These are phyloP conservation scores for Diplodia corticola DNA, from an alignment of 2,329 filamentous ascomycete species.

Conservation along the genomic window DNA sequence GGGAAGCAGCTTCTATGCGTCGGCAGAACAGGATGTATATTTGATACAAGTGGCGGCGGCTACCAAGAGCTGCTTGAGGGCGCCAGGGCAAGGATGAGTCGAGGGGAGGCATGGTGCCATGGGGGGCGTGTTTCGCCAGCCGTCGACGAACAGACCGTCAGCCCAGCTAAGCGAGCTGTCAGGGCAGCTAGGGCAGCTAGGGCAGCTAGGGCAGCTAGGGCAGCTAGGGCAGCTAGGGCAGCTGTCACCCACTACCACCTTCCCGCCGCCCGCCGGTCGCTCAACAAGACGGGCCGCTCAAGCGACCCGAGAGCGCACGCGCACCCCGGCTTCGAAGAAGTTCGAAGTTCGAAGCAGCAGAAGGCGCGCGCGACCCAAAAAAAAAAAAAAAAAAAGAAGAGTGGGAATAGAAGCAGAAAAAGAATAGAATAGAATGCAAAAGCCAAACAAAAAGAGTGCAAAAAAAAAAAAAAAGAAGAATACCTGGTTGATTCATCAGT, in stretches of 20 bases:
- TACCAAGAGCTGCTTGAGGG: not conserved
- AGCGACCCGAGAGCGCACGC: not conserved
- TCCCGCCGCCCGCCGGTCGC: too few relatives aligned
- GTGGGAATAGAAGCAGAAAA: not conserved
- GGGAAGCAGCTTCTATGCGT: not conserved
- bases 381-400: slow-evolving; percentile 32
- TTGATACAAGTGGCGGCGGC: slow-evolving; percentile 9
- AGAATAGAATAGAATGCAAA: not conserved
- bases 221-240: too few relatives aligned
- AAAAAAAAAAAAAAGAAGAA: slow-evolving; percentile 30
- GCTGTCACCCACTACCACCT: too few relatives aligned
- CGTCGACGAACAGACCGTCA: not conserved
- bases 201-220: too few relatives aligned
- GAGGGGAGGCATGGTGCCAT: not conserved
- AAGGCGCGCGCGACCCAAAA: not conserved
- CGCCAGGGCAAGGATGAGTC: not conserved
- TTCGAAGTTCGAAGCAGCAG: not conserved
- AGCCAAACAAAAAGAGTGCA: not conserved
- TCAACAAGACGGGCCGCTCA: not conserved
- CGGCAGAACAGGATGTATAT: slow-evolving; percentile 1
- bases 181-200: too few relatives aligned
- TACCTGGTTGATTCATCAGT: slow-evolving; percentile 40
- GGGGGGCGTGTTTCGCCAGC: slow-evolving; percentile 7
- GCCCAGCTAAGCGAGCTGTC: not conserved
- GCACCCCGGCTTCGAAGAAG: not conserved